Conservation (phyloP, 2,329 filamentous ascomycete species). For the Coleophoma crateriformis region DNA sequence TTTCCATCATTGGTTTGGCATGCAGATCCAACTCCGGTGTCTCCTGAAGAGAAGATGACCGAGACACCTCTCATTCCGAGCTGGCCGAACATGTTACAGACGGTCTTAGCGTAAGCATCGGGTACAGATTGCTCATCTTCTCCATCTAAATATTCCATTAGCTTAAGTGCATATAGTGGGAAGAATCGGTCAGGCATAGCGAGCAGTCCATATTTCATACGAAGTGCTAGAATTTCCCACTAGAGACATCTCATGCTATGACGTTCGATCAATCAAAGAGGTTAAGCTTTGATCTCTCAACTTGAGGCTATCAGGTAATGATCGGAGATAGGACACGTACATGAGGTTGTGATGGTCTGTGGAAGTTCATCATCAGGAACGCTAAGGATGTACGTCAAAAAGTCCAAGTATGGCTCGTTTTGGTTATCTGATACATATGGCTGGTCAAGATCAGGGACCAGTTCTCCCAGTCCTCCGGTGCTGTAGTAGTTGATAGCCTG, state of each 20-base stretch:
- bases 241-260: too few relatives aligned
- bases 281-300: too few relatives aligned
- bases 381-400: constrained; percentile 49
- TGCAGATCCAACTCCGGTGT: constrained; percentile 44
- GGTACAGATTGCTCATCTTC: constrained; percentile 63
- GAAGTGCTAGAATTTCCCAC: too few relatives aligned
- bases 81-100: constrained; percentile 59
- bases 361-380: constrained; percentile 45
- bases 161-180: too few relatives aligned
- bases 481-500: constrained; percentile 47
- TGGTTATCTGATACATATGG: constrained; percentile 41
- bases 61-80: constrained; percentile 63
- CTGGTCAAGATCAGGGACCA: constrained; percentile 41
- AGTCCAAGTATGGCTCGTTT: constrained; percentile 64
- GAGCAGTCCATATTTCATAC: too few relatives aligned
- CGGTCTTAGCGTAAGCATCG: constrained; percentile 50
- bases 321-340: too few relatives aligned
- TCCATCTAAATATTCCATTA: constrained; percentile 33
- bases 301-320: too few relatives aligned
- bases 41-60: constrained; percentile 57
- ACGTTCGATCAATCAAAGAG: too few relatives aligned
- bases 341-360: constrained; percentile 58
- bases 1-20: constrained; percentile 56
- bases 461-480: constrained; percentile 47
- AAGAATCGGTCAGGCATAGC: too few relatives aligned